Evolutionary conservation across 345 rosid genomes (phyloP).

Genomic region (Raphanus raphanistrum): DNA sequence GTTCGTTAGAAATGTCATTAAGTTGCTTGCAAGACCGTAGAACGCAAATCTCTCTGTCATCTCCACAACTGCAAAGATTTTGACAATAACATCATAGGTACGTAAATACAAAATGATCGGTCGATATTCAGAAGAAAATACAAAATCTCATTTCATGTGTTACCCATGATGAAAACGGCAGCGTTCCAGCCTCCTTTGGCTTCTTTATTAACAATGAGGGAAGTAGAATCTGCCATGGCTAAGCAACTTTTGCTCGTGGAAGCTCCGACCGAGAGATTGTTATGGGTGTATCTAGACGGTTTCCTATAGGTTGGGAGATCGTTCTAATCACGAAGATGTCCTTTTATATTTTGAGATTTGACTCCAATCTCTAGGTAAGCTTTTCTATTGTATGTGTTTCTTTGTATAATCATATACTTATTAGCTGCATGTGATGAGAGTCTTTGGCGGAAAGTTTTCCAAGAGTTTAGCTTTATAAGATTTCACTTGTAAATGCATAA

Average conservation of each 20-base stretch:
- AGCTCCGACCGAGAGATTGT: neutral
- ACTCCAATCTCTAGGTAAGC: conserved; percentile 20
- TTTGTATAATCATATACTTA: neutral
- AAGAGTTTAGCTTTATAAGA: neutral
- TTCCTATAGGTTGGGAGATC: conserved; percentile 1
- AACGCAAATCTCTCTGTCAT: conserved; percentile 76
- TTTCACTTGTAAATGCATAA: neutral
- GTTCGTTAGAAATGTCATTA: conserved; percentile 68
- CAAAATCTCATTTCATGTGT: conserved; percentile 9
- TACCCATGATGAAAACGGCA: conserved; percentile 88
- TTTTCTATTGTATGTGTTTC: conserved; percentile 7
- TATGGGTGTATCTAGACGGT: conserved; percentile 24
- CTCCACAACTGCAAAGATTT: conserved; percentile 63
- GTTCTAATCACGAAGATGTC: conserved; percentile 3
- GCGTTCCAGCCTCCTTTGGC: conserved; percentile 76
- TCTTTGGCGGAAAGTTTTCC: conserved; percentile 4
- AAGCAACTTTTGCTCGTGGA: conserved; percentile 4
- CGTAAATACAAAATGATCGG: neutral
- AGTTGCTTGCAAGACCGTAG: conserved; percentile 77
- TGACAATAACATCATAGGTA: neutral
- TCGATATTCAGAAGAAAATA: neutral
- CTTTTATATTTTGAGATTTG: conserved; percentile 9
- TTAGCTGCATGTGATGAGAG: neutral
- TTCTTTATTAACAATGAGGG: neutral
- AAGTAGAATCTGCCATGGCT: conserved; percentile 30